Evolutionary conservation across 2,329 filamentous ascomycete genomes (phyloP).

Genomic region (Epichloe sp.): DNA sequence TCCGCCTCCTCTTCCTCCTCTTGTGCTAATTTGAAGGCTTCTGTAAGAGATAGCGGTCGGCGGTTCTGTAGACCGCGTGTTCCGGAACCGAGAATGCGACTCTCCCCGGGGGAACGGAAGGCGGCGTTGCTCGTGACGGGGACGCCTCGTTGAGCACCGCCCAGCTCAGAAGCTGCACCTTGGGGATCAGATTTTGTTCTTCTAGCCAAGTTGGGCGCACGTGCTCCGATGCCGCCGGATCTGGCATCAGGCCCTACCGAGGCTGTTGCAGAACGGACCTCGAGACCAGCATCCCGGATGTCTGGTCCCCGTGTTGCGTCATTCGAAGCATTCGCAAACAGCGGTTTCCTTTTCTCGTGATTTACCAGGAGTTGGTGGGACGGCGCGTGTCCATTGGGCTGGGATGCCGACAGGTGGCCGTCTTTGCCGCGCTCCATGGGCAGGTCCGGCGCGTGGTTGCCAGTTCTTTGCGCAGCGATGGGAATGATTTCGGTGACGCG

Average conservation of each 20-base stretch:
- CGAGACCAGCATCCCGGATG: slow-evolving; percentile 3
- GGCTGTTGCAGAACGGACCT: not conserved
- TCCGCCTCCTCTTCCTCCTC: slow-evolving; percentile 17
- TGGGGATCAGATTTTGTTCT: slow-evolving; percentile 15
- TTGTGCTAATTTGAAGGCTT: slow-evolving; percentile 26
- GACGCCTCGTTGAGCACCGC: not conserved
- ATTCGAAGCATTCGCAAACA: slow-evolving; percentile 20
- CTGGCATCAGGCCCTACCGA: slow-evolving; percentile 3
- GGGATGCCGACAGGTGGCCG: not conserved
- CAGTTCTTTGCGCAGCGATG: not conserved
- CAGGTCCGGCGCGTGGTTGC: not conserved
- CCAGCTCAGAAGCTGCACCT: slow-evolving; percentile 7
- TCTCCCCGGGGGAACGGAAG: slow-evolving; percentile 16
- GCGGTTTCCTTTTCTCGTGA: slow-evolving; percentile 26
- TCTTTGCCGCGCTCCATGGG: slow-evolving; percentile 5
- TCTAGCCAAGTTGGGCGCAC: slow-evolving; percentile 4
- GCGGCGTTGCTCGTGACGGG: slow-evolving; percentile 9
- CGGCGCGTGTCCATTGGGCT: not conserved
- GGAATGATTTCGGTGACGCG: slow-evolving; percentile 1
- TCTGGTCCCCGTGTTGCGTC: slow-evolving; percentile 11
- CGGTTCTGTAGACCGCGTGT: slow-evolving; percentile 16
- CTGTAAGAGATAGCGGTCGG: slow-evolving; percentile 26
- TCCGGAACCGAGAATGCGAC: slow-evolving; percentile 21
- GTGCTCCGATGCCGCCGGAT: not conserved
- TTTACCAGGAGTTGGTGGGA: slow-evolving; percentile 22